Evolutionary conservation across 164 flowering plant genomes (phyloP), one percentile per base, ranked within the genome.

Genomic region (Stephania yunnanensis): DNA sequence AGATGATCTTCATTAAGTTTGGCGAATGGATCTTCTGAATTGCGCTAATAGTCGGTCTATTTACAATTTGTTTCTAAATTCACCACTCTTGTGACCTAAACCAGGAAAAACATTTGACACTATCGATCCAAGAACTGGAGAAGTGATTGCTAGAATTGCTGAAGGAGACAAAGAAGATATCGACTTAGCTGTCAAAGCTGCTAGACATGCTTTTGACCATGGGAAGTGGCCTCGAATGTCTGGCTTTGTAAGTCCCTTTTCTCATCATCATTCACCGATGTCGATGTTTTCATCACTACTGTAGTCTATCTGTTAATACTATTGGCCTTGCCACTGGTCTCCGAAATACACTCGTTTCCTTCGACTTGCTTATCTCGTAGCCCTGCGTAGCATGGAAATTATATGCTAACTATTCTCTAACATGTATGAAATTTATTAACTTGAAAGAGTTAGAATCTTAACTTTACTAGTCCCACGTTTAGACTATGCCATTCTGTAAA

Each of bases 181-280:
- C 66, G 98, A 94, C 70, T 76, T 86, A 81, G 98, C 98, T 0
- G 98, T 92, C 15, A 84, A 85, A 73, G 97, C 93, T 5, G 98
- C 98, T 2, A 87, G 98, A 45, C 76, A 83, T 1, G 98, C 98
- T 20, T 94, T 92, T 15, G 97, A 94, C 69, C 74, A 89, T 74
- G 98, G 97, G 4, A 87, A 87, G 11, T 94, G 98, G 98, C 92
- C 97, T 10, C 90, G 98, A 10, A 20, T 92, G 81, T 65, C 92
- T 15, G 97, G 95, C 71, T 73, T 31, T 42, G 96, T 93, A 85
- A 75, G 93, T 75, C 10, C 30, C 15, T 46, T 42, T 46, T 46
- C 46, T 58, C 63, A 12, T 48, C 13, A 48, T 55, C 42, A 36
- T 36, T 36, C 42, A 36, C 42, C 4, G 42, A 36, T 36, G 42